Base-by-base conservation (phyloP, 2,329 filamentous ascomycete species). In the Arthrobotrys entomopaga region DNA sequence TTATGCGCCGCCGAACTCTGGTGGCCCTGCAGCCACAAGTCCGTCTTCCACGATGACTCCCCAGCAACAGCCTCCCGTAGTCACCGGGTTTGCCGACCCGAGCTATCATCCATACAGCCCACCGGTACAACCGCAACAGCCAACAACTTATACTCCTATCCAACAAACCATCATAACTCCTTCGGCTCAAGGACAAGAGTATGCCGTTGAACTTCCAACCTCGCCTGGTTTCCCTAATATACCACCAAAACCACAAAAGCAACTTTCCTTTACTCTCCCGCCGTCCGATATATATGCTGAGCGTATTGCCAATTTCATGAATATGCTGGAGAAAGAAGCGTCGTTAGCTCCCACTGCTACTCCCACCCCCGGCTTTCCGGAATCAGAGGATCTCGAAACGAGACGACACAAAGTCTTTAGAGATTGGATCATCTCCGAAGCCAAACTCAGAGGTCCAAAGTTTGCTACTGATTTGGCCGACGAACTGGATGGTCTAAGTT, bases 241-340 rank as follows among this genome's bases (percentile, higher is more conserved):
- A 11, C 69, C 69, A 13, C 69, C 69, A n/a, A 73, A 73, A 15
- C 69, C 69, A 43, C 50, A 64, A 11, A 73, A 73, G 50, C 69
- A 73, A 16, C 61, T 73, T 11, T 73, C 69, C 11, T 73, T 73
- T 56, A 73, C 69, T 5, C 69, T 73, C 6, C 69, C 69, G 1
- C 69, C 69, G 3, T 73, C 69, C 16, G 69, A 73, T 54, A 61
- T 73, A 46, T 73, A 73, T 57, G 69, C 69, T 8, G 69, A 73
- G 42, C 48, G 69, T 1, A 73, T 73, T 58, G 61, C 69, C 20
- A 73, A 73, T 22, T 73, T 73, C 19, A 73, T 73, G 69, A 73
- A 73, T 40, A 73, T 73, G 69, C 43, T 73, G 19, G 69, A 73
- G 56, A 73, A 73, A 20, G 69, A 73, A 20, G 61, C 69, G 15